Evolutionary conservation across 441 rosid genomes (phyloP), one percentile per base, ranked within the genome.

Genomic region (Arabidopsis lyrata): DNA sequence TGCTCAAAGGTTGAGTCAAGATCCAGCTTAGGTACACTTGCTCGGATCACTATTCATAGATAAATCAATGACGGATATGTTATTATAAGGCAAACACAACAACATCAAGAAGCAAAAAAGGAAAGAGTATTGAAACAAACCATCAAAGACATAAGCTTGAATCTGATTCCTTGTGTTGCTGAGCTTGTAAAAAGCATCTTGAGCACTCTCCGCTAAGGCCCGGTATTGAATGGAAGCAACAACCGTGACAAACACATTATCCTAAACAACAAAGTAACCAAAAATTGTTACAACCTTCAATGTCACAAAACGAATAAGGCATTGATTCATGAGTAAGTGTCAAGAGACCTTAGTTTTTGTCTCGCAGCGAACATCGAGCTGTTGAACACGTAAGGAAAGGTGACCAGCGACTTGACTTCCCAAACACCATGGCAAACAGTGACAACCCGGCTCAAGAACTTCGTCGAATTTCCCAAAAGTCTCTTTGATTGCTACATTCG

Each of bases 361-460:
- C 78, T 85, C 91, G 64, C 91, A 85, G n/a, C 79, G 75, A 35
- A 87, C 89, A 72, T 87, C 87, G 3, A 87, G 86, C 69, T 85
- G 97, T 71, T 91, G 94, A 79, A 93, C 82, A 71, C 98, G 87
- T 48, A 93, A 75, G 0, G 98, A 76, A 31, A 93, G 88, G 31
- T 79, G 81, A 53, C 97, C 96, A 42, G 95, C 89, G 8, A 87
- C 16, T 79, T 87, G 94, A 47, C 88, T 83, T 5, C 98, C 97
- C 6, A 89, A 63, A 57, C 85, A 79, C 97, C 97, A 93, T 18
- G 98, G 97, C 58, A 91, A 68, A 77, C 89, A 93, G 48, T 90
- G 95, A 72, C 92, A 89, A 55, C 95, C 98, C 59, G 98, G 95
- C 53, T 87, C 86, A 63, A 91, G 95, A 66, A 89, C 92, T 1